phyloP scores from a whole-genome alignment of 1,284 basidiomycete species.

The Exobasidium cylindrosporum region DNA sequence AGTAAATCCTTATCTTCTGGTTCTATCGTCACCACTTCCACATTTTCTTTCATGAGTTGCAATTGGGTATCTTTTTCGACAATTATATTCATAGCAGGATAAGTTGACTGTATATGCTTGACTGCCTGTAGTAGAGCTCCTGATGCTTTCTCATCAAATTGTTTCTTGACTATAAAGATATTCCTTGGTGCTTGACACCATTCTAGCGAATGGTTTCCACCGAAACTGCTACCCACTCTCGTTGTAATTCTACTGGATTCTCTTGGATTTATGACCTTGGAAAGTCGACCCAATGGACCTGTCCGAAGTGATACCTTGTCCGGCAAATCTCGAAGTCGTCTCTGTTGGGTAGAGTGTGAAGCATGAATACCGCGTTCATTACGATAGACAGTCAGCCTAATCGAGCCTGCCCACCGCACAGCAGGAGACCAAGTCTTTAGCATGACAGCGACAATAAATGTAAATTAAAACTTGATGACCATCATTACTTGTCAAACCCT shows the following conservation, averaged over 20 bases:
- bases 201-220: constrained; percentile 50
- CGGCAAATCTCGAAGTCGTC: constrained; percentile 16
- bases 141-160: constrained; percentile 56
- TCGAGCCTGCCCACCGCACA: neutral
- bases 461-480: no score
- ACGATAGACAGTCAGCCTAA: no score
- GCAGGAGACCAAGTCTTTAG: neutral
- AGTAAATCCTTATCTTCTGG: constrained; percentile 23
- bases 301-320: constrained; percentile 42
- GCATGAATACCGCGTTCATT: neutral
- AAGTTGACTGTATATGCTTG: constrained; percentile 54
- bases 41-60: constrained; percentile 64
- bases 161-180: constrained; percentile 60
- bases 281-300: constrained; percentile 38
- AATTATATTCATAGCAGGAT: constrained; percentile 71
- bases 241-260: constrained; percentile 39
- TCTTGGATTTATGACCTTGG: constrained; percentile 35
- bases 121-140: constrained; percentile 57
- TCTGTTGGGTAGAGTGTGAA: neutral
- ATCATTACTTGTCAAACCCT: no score
- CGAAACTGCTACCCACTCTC: constrained; percentile 40
- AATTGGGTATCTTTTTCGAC: constrained; percentile 65
- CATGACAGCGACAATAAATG: no score
- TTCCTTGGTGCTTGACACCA: constrained; percentile 54
- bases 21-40: neutral